phyloP scores from a whole-genome alignment of 169 alveolate genomes.

The Babesia caballi region DNA sequence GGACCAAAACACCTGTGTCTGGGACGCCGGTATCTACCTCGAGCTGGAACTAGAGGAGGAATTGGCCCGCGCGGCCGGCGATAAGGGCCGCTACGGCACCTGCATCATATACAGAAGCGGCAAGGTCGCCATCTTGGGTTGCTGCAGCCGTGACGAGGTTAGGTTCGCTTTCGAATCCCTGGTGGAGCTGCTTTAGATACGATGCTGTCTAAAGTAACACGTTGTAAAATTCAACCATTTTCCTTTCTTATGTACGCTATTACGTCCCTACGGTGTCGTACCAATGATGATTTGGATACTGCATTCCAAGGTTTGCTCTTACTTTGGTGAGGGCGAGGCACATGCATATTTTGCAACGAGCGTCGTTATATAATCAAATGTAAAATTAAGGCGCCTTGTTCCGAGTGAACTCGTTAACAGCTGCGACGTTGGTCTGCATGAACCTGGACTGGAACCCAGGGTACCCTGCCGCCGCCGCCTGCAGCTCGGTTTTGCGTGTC shows the following conservation, averaged over 20 bases:
- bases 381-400: background rate
- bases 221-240: too few relatives aligned
- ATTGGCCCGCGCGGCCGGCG: background rate
- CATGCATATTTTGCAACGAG: too few relatives aligned
- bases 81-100: constrained; percentile 13
- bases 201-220: too few relatives aligned
- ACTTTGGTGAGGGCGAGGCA: too few relatives aligned
- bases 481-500: constrained; percentile 32
- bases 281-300: too few relatives aligned
- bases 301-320: too few relatives aligned
- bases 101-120: constrained; percentile 61
- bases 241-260: too few relatives aligned
- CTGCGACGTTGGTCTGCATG: background rate
- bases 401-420: background rate
- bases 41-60: constrained; percentile 54
- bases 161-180: constrained; percentile 19
- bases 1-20: background rate
- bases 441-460: constrained; percentile 46
- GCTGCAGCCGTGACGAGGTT: constrained; percentile 25
- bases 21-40: constrained; percentile 53
- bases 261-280: too few relatives aligned
- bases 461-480: constrained; percentile 48
- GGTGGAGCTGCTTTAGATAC: constrained; percentile 15
- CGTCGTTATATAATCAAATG: too few relatives aligned
- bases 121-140: constrained; percentile 51